Evolutionary conservation across 2,329 filamentous ascomycete genomes (phyloP), one percentile per base, ranked within the genome.

Genomic region (Sporothrix humicola): DNA sequence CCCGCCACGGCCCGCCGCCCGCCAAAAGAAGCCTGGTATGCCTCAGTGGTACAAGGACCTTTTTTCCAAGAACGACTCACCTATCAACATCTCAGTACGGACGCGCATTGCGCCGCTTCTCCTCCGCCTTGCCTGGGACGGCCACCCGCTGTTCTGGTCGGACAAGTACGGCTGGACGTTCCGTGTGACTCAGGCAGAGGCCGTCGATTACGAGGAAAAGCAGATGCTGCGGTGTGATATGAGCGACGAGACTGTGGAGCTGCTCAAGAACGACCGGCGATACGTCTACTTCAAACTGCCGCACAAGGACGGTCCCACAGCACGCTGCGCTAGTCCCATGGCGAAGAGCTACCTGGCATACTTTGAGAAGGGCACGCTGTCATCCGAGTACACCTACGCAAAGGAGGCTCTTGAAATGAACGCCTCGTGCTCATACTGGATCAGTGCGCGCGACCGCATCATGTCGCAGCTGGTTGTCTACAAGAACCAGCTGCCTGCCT

Each of bases 341-440:
- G 94, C 96, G 8, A 99, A 99, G 82, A 89, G 92, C 12, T 99
- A 98, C 78, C 84, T 97, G 73, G 82, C 90, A 70, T 98, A 97
- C 80, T 98, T 99, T 78, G 96, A 99, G 78, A 93, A 92, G 50
- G 95, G 94, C 0, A 93, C 88, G 0, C 84, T 99, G 2, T 93
- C 93, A 0, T 98, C 95, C 0, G 92, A 97, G 81, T 98, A 92
- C 78, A 81, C 90, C 0, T 95, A 98, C 78, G 96, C 96, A 0
- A 98, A 97, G 79, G 94, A 97, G 81, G 96, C 97, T 0, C 84
- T 99, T 59, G 93, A 98, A 78, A 99, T 99, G 96, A 99, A 99
- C 78, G 94, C 96, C 0, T 97, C 94, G 0, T 99, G 97, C 80
- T 98, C 95, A 0, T 99, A 99, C 82, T 99, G 97, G 96, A 98